Evolutionary conservation across 2,329 filamentous ascomycete species (phyloP), one percentile per base, ranked within the genome.

Genomic region (Ophiostoma angusticollis): DNA sequence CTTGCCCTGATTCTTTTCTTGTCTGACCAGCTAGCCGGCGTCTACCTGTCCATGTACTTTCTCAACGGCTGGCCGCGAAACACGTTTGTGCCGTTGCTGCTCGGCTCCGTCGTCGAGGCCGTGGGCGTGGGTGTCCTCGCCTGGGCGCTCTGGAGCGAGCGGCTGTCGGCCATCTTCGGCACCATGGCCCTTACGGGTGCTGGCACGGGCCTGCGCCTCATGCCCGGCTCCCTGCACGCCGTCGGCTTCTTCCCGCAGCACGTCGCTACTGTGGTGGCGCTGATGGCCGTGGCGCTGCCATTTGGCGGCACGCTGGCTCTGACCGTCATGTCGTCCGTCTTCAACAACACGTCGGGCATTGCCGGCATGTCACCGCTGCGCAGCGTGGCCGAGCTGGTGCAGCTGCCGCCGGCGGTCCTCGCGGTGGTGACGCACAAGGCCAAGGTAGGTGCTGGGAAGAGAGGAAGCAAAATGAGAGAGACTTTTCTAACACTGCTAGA

Each of bases 251-350:
- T 77, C 55, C 72, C 70, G 0, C 54, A 64, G 4, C 58, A 67
- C 21, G 69, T 79, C 11, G 67, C 77, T 0, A 61, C 68, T 0
- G 70, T 80, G 4, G 67, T 78, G 40, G 73, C 69, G 0, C 52
- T 82, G 9, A 65, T 78, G 54, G 62, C 67, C 0, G 72, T 82
- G 38, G 65, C 74, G 3, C 42, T 71, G 13, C 72, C 74, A 0
- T 69, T 83, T 18, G 78, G 79, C 4, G 77, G 78, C 11, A 80
- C 76, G 0, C 55, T 82, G 3, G 70, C 70, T 0, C 61, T 81
- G 32, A 78, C 77, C 1, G 65, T 82, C 49, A 81, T 82, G 78
- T 68, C 74, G 12, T 67, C 70, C 8, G 75, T 82, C 2, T 81
- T 81, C 54, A 79, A 80, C 50, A 82, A 82, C 45, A 54, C 5